Evolutionary conservation across 2,329 filamentous ascomycete genomes (phyloP).

Genomic region (Fusarium sp.): DNA sequence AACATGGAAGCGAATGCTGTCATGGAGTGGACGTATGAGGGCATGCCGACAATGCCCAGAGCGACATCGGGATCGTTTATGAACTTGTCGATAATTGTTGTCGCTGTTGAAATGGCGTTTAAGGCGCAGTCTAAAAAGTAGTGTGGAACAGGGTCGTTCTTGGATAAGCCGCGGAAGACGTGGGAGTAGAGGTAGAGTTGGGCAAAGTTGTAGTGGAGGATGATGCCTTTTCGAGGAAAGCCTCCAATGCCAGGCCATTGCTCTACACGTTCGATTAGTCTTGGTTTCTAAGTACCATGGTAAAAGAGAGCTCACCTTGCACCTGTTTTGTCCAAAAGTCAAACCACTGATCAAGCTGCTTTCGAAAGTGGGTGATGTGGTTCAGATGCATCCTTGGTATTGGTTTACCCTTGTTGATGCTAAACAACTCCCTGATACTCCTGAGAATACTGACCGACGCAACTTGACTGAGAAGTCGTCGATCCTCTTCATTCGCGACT

Average conservation of each 20-base stretch:
- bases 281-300: no score
- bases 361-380: slow-evolving; percentile 50
- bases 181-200: slow-evolving; percentile 52
- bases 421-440: slow-evolving; percentile 62
- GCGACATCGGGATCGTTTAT: slow-evolving; percentile 52
- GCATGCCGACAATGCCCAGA: slow-evolving; percentile 52
- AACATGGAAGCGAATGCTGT: slow-evolving; percentile 60
- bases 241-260: slow-evolving; percentile 47
- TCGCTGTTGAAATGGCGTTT: slow-evolving; percentile 48
- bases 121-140: slow-evolving; percentile 44
- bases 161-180: slow-evolving; percentile 49
- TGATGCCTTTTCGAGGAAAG: slow-evolving; percentile 49
- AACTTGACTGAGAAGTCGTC: slow-evolving; percentile 64
- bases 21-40: slow-evolving; percentile 61
- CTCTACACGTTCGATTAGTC: slow-evolving; percentile 36
- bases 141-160: slow-evolving; percentile 38
- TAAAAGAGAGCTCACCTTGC: slow-evolving; percentile 27
- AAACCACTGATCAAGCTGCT: slow-evolving; percentile 50
- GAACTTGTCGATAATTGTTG: slow-evolving; percentile 53
- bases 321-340: slow-evolving; percentile 46
- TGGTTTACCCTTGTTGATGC: slow-evolving; percentile 60
- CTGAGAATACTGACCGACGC: slow-evolving; percentile 63
- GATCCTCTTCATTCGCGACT: slow-evolving; percentile 60
- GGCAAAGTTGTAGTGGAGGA: slow-evolving; percentile 51
- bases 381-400: slow-evolving; percentile 60